These are phyloP conservation scores for Pseudocercospora cruenta DNA, from an alignment of 2,329 filamentous ascomycete species.

Conservation along the genomic window DNA sequence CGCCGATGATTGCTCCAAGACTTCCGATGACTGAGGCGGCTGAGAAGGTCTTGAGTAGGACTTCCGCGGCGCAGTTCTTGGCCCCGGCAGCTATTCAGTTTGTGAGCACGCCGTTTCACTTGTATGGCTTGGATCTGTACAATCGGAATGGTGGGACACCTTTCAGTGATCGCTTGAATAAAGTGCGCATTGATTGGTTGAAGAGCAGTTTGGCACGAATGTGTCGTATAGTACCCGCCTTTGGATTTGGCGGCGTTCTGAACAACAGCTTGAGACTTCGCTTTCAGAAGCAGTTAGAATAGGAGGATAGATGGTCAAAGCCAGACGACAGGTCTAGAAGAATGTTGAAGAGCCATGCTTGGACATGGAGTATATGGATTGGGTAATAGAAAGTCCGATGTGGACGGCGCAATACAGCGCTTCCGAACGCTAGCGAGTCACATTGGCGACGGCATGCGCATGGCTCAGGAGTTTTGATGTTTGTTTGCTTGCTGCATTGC, in stretches of 20 bases:
- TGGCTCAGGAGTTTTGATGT: conserved; percentile 14
- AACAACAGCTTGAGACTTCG: conserved; percentile 71
- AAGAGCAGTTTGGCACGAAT: conserved; percentile 75
- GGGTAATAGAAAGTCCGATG: not conserved
- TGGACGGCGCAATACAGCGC: not conserved
- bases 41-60: conserved; percentile 55
- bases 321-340: not conserved
- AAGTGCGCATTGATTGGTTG: conserved; percentile 75
- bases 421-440: conserved; percentile 10
- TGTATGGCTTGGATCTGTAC: conserved; percentile 84
- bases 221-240: conserved; percentile 84
- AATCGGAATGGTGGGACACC: conserved; percentile 62
- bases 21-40: conserved; percentile 55
- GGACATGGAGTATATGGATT: not conserved
- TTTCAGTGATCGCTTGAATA: conserved; percentile 64
- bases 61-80: conserved; percentile 71
- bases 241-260: conserved; percentile 84
- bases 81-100: conserved; percentile 80
- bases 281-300: conserved; percentile 67
- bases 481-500: conserved; percentile 14
- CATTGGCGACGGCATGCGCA: conserved; percentile 17
- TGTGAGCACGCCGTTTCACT: conserved; percentile 78
- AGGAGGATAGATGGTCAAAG: conserved; percentile 8
- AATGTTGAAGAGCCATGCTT: not conserved
- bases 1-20: conserved; percentile 72